Conservation (phyloP, 2,329 filamentous ascomycete species). For the Rutstroemia sp. region DNA sequence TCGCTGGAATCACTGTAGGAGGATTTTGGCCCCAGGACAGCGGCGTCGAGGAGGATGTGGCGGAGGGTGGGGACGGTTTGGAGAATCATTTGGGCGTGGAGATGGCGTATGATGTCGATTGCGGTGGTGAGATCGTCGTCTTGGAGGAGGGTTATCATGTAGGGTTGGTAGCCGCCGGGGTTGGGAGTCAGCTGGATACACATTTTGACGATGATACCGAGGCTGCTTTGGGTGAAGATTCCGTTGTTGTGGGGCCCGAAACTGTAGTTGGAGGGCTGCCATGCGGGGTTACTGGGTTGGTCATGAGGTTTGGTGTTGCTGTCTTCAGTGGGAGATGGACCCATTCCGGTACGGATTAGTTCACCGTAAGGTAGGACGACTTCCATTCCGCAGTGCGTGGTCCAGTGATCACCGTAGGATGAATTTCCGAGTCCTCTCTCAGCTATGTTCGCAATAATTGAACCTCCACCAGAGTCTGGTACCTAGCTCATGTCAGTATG, state of each 20-base stretch:
- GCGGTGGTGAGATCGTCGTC: slow-evolving; percentile 11
- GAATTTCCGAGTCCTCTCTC: slow-evolving; percentile 42
- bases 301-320: slow-evolving; percentile 10
- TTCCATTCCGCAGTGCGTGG: slow-evolving; percentile 36
- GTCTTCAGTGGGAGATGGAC: slow-evolving; percentile 5
- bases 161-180: slow-evolving; percentile 39
- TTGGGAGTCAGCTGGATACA: slow-evolving; percentile 45
- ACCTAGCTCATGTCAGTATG: too few relatives aligned
- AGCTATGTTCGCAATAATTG: slow-evolving; percentile 39
- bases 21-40: slow-evolving; percentile 33
- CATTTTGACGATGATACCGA: slow-evolving; percentile 48
- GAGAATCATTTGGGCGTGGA: slow-evolving; percentile 36
- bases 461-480: slow-evolving; percentile 33
- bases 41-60: slow-evolving; percentile 27
- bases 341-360: slow-evolving; percentile 38
- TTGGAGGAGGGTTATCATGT: slow-evolving; percentile 38
- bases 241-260: slow-evolving; percentile 34
- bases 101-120: slow-evolving; percentile 39
- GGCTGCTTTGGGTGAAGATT: slow-evolving; percentile 44
- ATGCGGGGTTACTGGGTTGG: slow-evolving; percentile 32
- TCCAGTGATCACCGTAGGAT: slow-evolving; percentile 35
- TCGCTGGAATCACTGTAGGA: slow-evolving; percentile 24
- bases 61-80: slow-evolving; percentile 31
- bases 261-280: slow-evolving; percentile 30
- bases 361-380: slow-evolving; percentile 39